These are phyloP conservation scores for Blastobotrys arbuscula DNA, from an alignment of 1,139 yeast genomes.

Conservation along the genomic window DNA sequence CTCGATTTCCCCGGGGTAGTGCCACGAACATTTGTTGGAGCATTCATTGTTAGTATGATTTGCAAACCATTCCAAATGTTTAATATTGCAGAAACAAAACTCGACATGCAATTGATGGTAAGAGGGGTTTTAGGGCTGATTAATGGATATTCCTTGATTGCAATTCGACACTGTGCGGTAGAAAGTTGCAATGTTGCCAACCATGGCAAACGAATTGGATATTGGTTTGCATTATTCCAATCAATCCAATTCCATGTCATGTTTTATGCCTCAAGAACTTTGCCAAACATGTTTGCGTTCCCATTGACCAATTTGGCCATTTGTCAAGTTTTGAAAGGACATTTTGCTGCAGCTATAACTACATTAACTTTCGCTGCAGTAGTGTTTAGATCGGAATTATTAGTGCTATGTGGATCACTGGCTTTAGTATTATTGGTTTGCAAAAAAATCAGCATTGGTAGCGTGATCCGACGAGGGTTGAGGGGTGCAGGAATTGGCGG, in stretches of 20 bases:
- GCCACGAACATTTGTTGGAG: conserved; percentile 78
- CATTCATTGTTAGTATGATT: conserved; percentile 49
- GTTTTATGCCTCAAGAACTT: conserved; percentile 70
- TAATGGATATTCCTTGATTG: conserved; percentile 30
- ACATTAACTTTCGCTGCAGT: conserved; percentile 60
- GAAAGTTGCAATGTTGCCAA: conserved; percentile 11
- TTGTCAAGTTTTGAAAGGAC: conserved; percentile 47
- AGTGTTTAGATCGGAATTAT: conserved; percentile 69
- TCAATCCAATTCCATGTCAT: conserved; percentile 72
- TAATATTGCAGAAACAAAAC: conserved; percentile 28
- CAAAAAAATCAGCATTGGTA: conserved; percentile 41
- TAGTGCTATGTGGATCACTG: conserved; percentile 49
- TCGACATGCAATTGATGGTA: conserved; percentile 40
- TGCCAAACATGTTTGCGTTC: conserved; percentile 81
- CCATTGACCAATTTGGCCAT: conserved; percentile 63
- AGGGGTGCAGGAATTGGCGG: conserved; percentile 57
- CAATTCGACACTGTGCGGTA: conserved; percentile 22
- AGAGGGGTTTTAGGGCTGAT: conserved; percentile 32
- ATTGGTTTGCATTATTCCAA: conserved; percentile 55
- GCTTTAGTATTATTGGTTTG: conserved; percentile 31
- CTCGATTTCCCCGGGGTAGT: conserved; percentile 79
- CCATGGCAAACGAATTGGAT: conserved; percentile 16
- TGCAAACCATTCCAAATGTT: conserved; percentile 34
- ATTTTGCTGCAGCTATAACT: conserved; percentile 46
- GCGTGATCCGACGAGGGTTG: conserved; percentile 39